Evolutionary conservation across 352 stramenopile genomes (phyloP), one percentile per base, ranked within the genome.

Genomic region (Phytophthora podocarpi): DNA sequence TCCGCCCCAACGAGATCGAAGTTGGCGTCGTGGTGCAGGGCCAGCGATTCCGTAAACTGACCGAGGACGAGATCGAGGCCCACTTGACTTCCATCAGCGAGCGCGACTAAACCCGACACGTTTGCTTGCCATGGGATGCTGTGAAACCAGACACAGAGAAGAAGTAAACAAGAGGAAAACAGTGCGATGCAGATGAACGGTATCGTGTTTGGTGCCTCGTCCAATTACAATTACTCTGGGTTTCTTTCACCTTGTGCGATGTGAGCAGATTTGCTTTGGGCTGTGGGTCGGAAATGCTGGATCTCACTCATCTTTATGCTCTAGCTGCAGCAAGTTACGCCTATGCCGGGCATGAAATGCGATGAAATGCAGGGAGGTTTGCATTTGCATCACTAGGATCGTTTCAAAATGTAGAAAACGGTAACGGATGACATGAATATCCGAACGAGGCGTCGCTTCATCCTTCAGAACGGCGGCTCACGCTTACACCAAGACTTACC

Each of bases 41-140:
- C 66, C 64, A 92, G 61, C 71, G 78, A 27, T 98, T 99, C 80
- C 74, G 87, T 48, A 91, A 96, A 66, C 79, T 99, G 55, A 90
- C 84, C 10, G 97, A 99, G 68, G 93, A 98, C 42, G 93, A 99
- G 67, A 98, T 99, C 74, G 98, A 99, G 64, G 80, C 64, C 26
- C 96, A 99, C 78, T 78, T 99, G 74, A 99, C 97, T 68, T 96
- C 96, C 52, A 99, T 99, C 78, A 98, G 96, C 35, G 97, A 99
- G 63, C 88, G 84, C 49, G 88, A 97, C 64, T 97, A 91, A 65
- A 46, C 24, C 31, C 23, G 16, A 47, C 45, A 21, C 23, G 20
- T 60, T 60, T 57, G 20, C 34, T 49, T 34, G 54, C 35, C n/a
- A n/a, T 42, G 24, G 30, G 34, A 48, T 40, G 21, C 9, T 35